phyloP scores from a whole-genome alignment of 2,329 filamentous ascomycete species.

The Sporothrix pseudoabietina region DNA sequence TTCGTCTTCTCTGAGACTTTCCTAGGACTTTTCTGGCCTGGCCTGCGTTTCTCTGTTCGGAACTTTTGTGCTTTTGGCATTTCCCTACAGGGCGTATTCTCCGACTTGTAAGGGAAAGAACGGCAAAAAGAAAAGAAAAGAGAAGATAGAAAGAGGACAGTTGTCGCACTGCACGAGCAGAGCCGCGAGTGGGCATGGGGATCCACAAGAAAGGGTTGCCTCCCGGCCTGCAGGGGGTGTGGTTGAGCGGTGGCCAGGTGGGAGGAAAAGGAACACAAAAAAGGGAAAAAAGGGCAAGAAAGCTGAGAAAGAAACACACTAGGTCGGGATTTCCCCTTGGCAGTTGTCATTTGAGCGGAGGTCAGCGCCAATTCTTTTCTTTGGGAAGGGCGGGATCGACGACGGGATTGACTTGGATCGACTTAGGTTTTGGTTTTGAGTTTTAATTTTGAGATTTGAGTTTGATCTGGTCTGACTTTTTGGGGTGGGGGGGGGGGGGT shows the following conservation, averaged over 20 bases:
- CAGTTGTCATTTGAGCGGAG: not conserved
- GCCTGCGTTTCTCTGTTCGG: not conserved
- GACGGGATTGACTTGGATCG: not conserved
- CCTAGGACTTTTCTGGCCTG: not conserved
- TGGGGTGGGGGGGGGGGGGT: not conserved
- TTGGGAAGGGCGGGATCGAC: not conserved
- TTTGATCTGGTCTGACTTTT: not conserved
- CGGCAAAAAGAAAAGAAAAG: not conserved
- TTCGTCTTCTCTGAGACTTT: not conserved
- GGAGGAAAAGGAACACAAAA: not conserved
- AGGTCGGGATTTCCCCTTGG: not conserved
- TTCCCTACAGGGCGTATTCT: not conserved
- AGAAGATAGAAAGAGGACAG: not conserved
- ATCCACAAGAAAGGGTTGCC: slow-evolving; percentile 13
- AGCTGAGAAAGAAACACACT: not conserved
- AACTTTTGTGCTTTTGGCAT: not conserved
- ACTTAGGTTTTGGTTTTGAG: not conserved
- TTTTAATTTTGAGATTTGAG: not conserved
- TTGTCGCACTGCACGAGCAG: slow-evolving; percentile 10
- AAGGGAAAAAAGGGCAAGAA: too few relatives aligned
- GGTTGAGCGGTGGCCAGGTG: not conserved
- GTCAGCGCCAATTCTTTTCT: not conserved
- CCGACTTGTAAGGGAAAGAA: not conserved
- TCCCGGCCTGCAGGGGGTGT: slow-evolving; percentile 11
- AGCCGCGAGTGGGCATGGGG: slow-evolving; percentile 7